These are phyloP conservation scores for Tuber indicum DNA, from an alignment of 495 filamentous ascomycete genomes.

Conservation along the genomic window DNA sequence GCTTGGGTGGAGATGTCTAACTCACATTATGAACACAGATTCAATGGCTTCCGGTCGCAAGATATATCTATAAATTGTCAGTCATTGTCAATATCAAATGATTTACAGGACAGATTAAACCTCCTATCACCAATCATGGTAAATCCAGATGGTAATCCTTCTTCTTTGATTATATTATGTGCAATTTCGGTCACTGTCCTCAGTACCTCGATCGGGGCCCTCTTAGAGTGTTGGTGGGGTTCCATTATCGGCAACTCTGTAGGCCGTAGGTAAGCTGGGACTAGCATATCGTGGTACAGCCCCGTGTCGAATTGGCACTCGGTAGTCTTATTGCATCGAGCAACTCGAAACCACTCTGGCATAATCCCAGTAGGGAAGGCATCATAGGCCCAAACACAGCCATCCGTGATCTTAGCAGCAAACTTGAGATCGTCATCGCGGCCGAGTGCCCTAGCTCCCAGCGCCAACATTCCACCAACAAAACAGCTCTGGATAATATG, in stretches of 20 bases:
- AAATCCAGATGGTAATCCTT: conserved; percentile 57
- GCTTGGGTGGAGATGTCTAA: conserved; percentile 8
- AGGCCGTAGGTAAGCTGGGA: conserved; percentile 17
- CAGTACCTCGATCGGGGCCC: conserved; percentile 3
- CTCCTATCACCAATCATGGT: conserved; percentile 47
- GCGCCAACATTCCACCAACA: conserved; percentile 84
- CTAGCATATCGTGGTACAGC: conserved; percentile 44
- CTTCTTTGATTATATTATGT: conserved; percentile 37
- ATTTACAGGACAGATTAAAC: conserved; percentile 43
- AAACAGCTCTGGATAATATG: conserved; percentile 57
- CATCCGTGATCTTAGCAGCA: conserved; percentile 75
- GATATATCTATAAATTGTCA: conserved; percentile 41
- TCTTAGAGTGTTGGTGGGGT: conserved; percentile 13
- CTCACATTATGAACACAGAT: conserved; percentile 53
- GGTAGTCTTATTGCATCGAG: conserved; percentile 60
- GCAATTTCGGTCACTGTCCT: conserved; percentile 24
- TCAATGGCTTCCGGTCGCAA: conserved; percentile 60
- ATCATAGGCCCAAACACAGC: conserved; percentile 91
- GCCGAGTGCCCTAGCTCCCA: conserved; percentile 81
- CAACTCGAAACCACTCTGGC: conserved; percentile 65
- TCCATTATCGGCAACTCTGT: conserved; percentile 2
- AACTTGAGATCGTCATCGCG: conserved; percentile 73
- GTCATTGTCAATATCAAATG: conserved; percentile 43
- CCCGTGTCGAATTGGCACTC: conserved; percentile 74
- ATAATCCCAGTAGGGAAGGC: conserved; percentile 76